Percentiles rank a stretch among this genome's conserved stretches.
phyloP scores from a whole-genome alignment of 73 alveolate species.

The Stentor roeselii region DNA sequence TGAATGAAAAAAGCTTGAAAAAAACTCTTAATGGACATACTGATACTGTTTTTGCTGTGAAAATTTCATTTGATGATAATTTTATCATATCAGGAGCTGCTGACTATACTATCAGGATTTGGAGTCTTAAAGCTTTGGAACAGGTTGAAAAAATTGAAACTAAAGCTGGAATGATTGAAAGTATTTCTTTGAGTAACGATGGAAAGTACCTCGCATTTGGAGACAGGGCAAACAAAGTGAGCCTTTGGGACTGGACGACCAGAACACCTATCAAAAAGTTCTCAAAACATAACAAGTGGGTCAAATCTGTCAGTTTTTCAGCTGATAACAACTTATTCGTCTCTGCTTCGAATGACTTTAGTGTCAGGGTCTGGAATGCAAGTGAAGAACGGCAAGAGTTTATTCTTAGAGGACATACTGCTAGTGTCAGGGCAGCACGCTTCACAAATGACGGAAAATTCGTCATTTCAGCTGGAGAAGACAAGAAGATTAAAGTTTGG shows the following conservation, averaged over 20 bases:
- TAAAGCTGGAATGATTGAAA: slow-evolving; percentile 1
- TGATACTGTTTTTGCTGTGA: slow-evolving; percentile 49
- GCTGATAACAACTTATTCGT: slow-evolving; percentile 94
- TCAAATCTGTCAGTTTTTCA: slow-evolving; percentile 85
- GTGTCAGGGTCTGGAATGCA: slow-evolving; percentile 87
- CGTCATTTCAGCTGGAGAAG: slow-evolving; percentile 90
- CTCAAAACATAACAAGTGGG: slow-evolving; percentile 16
- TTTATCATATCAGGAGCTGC: slow-evolving; percentile 18
- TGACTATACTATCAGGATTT: background rate
- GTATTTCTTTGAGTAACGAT: background rate
- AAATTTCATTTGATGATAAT: background rate
- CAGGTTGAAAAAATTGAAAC: background rate
- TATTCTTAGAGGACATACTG: slow-evolving; percentile 82
- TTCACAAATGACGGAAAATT: slow-evolving; percentile 87
- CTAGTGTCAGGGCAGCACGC: slow-evolving; percentile 87
- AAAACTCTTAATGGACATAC: slow-evolving; percentile 97
- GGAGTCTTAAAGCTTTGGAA: background rate
- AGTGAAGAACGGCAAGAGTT: background rate
- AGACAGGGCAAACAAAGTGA: background rate
- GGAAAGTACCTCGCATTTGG: background rate
- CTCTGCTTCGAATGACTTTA: slow-evolving; percentile 92
- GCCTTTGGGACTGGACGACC: background rate
- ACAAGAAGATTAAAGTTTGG: slow-evolving; percentile 93
- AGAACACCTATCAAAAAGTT: background rate
- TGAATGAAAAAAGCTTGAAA: slow-evolving; percentile 89